Evolutionary conservation across 805 yeast genomes (phyloP), one percentile per base, ranked within the genome.

Genomic region (Yarrowia alimentaria): DNA sequence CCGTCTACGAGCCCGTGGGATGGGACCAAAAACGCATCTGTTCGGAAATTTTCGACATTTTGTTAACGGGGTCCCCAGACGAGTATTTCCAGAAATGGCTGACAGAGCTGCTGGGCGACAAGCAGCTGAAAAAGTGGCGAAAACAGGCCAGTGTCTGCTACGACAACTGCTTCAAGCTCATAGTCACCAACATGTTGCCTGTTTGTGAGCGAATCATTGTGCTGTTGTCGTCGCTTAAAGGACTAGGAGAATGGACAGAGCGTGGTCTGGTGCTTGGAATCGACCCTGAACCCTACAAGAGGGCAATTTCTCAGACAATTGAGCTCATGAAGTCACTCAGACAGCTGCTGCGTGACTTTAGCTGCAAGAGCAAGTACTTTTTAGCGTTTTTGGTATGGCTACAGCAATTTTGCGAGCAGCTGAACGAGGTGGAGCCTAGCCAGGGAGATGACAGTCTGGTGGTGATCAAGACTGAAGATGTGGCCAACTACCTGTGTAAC

Each of bases 71-170:
- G 7, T 61, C 73, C 4, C 67, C 78, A 30, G 70, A 77, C 0
- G 64, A 61, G n/a, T 57, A 66, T 1, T 61, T 75, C 1, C 67
- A 67, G 42, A 75, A 73, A 47, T 80, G 74, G 73, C 68, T 80
- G 65, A 65, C 75, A 4, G 78, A 78, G 54, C 75, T 75, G 55
- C 64, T 78, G 32, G 82, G 81, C 0, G 84, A 79, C 54, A 61
- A 80, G 40, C 82, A 81, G 3, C 63, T 74, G 31, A 74, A 73
- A 53, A 64, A 75, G 52, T 70, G 82, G 69, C 58, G 63, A 2
- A 70, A 70, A 43, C 49, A 70, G 16, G 78, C 79, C 0, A 68
- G 65, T 35, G 58, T 68, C 5, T 64, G 69, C 9, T 79, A 72
- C 60, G 81, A 78, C 25, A 59, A 61, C 19, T 60, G 71, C 1